Evolutionary conservation across 2,329 filamentous ascomycete species (phyloP), one percentile per base, ranked within the genome.

Genomic region (Fusarium solani-melongenae): DNA sequence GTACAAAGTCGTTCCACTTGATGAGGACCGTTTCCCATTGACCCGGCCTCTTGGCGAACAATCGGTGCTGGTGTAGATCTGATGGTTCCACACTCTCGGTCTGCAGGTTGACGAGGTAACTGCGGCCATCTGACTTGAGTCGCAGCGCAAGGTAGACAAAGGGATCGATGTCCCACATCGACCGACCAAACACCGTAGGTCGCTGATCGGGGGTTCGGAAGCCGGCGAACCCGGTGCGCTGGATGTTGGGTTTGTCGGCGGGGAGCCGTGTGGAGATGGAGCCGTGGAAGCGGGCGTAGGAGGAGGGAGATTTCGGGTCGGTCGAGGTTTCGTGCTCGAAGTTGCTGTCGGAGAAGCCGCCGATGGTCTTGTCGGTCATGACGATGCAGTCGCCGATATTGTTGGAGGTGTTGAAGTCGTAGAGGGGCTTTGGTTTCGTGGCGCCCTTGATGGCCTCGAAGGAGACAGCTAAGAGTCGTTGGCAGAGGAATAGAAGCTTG

Each of bases 1-100:
- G 89, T 67, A 99, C 96, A 83, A 99, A 98, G 74, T 97, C 94
- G 76, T 92, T 92, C 89, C 95, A 96, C 71, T 93, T 93, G 72
- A 99, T 92, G 55, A 97, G 83, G n/a, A 98, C 89, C 2, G 96
- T 98, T 87, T 99, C 96, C 96, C 96, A 99, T 78, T 95, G 89
- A 1, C 95, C 95, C 0, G 93, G 92, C 10, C 90, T 89, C 78
- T 92, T 92, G 10, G 92, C 88, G 76, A 94, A 97, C 6, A 99
- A 84, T 58, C 96, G 88, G 82, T 99, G 96, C 82, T 99, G 96
- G 82, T 98, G 96, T 72, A 99, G 87, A 81, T 99, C 96, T n/a
- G 95, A 96, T 12, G 94, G 93, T 56, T 98, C 94, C 64, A 99
- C 92, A 2, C 93, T 94, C 80, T 99, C 96, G 4, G 95, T 98